Conservation (phyloP, 257 asterid genomes). For the Henckelia pumila region DNA sequence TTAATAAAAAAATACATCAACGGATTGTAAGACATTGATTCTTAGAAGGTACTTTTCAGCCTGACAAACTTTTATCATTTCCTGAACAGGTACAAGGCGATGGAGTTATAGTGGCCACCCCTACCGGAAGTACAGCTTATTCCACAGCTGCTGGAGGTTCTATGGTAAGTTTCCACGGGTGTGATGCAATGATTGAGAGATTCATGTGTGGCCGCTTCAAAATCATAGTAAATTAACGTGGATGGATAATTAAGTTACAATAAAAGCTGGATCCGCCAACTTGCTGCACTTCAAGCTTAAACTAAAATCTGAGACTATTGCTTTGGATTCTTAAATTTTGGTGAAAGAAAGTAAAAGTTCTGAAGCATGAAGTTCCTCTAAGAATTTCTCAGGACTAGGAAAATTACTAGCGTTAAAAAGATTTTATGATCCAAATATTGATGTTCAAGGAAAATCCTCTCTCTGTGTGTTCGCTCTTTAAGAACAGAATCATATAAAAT, state of each 20-base stretch:
- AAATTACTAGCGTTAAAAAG: background rate
- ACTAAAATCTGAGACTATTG: slow-evolving; percentile 4
- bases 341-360: slow-evolving; percentile 18
- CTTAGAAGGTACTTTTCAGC: slow-evolving; percentile 11
- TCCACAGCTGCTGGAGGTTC: slow-evolving; percentile 99
- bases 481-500: background rate
- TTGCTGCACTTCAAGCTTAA: background rate
- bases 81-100: slow-evolving; percentile 90
- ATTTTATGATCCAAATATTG: background rate
- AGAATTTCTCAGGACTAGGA: slow-evolving; percentile 5
- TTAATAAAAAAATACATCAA: background rate
- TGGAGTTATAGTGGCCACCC: slow-evolving; percentile 98
- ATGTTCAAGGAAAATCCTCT: background rate
- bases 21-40: background rate
- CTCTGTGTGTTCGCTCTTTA: background rate
- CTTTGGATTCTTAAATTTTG: slow-evolving; percentile 6
- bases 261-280: background rate
- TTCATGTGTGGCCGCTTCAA: slow-evolving; percentile 10
- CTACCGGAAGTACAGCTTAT: slow-evolving; percentile 99
- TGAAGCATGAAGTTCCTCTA: background rate
- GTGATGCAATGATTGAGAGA: slow-evolving; percentile 1
- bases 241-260: background rate
- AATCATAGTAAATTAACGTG: background rate
- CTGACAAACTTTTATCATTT: slow-evolving; percentile 23
- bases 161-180: slow-evolving; percentile 56